phyloP scores from a whole-genome alignment of 208 protist species.

The Acanthamoeba healyi region DNA sequence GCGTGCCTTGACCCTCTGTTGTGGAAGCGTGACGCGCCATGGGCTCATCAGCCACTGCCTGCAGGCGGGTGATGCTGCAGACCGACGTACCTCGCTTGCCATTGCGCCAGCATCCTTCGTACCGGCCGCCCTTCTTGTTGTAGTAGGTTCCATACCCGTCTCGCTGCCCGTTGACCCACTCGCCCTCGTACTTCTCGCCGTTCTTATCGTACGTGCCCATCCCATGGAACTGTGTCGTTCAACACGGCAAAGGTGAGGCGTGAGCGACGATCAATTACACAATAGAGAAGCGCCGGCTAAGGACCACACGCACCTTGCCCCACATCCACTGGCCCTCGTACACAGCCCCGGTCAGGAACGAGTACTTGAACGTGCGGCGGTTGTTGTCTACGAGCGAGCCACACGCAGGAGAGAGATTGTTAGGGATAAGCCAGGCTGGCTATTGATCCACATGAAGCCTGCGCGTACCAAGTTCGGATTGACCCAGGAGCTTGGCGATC shows the following conservation, averaged over 20 bases:
- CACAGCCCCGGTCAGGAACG: background rate
- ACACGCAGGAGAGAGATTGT: too few species aligned
- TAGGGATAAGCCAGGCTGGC: too few species aligned
- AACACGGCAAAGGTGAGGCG: background rate
- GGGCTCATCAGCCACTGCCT: too few species aligned
- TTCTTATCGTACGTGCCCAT: conserved; percentile 45
- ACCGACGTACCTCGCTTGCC: conserved; percentile 11
- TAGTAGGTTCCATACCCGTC: conserved; percentile 50
- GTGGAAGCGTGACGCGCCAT: background rate
- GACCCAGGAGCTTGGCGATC: conserved; percentile 21
- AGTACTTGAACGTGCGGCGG: conserved; percentile 17
- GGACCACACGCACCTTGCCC: conserved; percentile 35
- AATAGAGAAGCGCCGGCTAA: background rate
- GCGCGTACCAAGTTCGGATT: conserved; percentile 9
- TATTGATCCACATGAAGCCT: background rate
- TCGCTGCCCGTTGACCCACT: conserved; percentile 27
- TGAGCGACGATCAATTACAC: too few species aligned
- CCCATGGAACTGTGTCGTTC: conserved; percentile 21
- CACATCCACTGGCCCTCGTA: conserved; percentile 58
- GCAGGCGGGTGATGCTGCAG: background rate
- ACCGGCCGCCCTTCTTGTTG: conserved; percentile 25
- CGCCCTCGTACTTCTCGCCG: conserved; percentile 55
- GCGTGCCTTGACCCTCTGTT: conserved; percentile 44
- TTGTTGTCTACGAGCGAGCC: background rate
- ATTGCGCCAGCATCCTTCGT: conserved; percentile 41